Evolutionary conservation across 345 rosid genomes (phyloP), one percentile per base, ranked within the genome.

Genomic region (Turritis glabra): DNA sequence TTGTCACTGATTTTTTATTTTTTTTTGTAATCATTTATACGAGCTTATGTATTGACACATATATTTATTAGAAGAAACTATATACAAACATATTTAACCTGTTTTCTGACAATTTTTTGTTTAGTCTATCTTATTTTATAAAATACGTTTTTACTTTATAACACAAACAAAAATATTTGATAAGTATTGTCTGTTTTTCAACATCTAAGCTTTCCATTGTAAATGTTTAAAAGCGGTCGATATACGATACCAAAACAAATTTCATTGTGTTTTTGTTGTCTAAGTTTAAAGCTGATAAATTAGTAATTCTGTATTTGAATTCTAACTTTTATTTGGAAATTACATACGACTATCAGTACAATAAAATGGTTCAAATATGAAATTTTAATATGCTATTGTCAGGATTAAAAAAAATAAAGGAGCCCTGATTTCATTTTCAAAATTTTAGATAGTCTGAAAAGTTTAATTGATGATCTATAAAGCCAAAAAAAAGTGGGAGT

Each of bases 401-500:
- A 14, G 10, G 27, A 56, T 38, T n/a, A 5, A 13, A n/a, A 23
- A 27, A 17, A 13, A n/a, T n/a, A 27, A 17, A n/a, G 4, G 0
- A 60, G 2, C 3, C 46, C n/a, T 14, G 70, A 65, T 30, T 48
- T 65, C 57, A 64, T 32, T 48, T 33, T 12, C 22, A 50, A 50
- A 32, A 65, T 14, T 30, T 15, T n/a, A 25, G 53, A 44, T 61
- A 26, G 33, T 46, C 71, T 17, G 23, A 38, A 53, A 68, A 38
- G 59, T 30, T 51, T 3, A 50, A 26, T 3, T 71, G 18, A 63
- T 71, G 18, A 63, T 73, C 23, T 19, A 63, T 19, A 41, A 41
- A 72, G 27, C 14, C 56, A 11, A 44, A 10, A 37, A 35, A 41
- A 41, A 57, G 35, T 70, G 57, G 53, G 64, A 46, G 48, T 58